phyloP scores from a whole-genome alignment of 371 early-diverging fungal genomes.

The Nematocida sp. region DNA sequence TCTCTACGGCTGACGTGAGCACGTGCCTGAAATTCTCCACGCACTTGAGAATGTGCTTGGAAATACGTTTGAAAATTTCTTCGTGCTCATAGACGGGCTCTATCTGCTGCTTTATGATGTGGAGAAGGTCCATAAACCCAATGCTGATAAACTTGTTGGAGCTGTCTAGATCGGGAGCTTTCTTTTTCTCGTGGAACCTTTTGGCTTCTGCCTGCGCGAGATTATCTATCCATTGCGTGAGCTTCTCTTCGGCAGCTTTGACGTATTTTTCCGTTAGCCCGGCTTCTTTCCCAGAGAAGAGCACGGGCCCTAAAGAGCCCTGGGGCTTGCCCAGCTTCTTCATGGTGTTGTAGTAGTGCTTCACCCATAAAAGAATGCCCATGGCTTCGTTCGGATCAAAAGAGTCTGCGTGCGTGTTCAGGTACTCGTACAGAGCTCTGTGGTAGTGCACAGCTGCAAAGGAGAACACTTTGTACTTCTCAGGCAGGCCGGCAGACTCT shows the following conservation, averaged over 20 bases:
- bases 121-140: conserved; percentile 64
- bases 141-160: conserved; percentile 62
- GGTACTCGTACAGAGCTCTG: conserved; percentile 38
- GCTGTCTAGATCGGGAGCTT: conserved; percentile 60
- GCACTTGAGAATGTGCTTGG: conserved; percentile 50
- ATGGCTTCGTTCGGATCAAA: conserved; percentile 49
- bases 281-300: conserved; percentile 52
- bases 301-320: conserved; percentile 32
- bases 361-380: conserved; percentile 36
- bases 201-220: conserved; percentile 60
- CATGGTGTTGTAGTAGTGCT: conserved; percentile 38
- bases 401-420: conserved; percentile 8
- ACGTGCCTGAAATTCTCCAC: conserved; percentile 54
- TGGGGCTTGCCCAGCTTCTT: conserved; percentile 21
- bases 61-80: conserved; percentile 57
- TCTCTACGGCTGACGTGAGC: conserved; percentile 53
- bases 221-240: conserved; percentile 62
- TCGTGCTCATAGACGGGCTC: conserved; percentile 64
- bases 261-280: conserved; percentile 60
- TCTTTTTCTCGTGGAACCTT: conserved; percentile 57
- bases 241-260: conserved; percentile 54
- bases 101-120: conserved; percentile 64
- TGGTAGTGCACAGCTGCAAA: conserved; percentile 40
- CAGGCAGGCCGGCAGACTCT: not conserved
- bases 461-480: conserved; percentile 40